Base-by-base conservation (phyloP, 768 basidiomycete genomes). In the Mycena galopus region DNA sequence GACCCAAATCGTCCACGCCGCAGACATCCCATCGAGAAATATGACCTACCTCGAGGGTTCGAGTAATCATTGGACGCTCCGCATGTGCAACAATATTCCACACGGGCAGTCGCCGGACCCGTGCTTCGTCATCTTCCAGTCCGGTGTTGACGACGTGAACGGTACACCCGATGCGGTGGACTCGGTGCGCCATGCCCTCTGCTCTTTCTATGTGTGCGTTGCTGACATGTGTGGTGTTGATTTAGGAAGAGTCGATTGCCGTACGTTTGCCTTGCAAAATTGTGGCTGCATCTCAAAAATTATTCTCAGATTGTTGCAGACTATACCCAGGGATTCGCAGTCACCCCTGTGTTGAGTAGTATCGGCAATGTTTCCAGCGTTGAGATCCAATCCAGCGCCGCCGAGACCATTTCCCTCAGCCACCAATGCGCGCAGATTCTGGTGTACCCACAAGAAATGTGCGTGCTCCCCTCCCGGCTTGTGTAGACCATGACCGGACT, bases 21-120 rank as follows among this genome's bases (percentile, higher is more conserved):
- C 82, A 2, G 63, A 80, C 4, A 82, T 88, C 29, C 82, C 85
- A 5, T 25, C 75, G 1, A 59, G 73, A 5, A 84, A 86, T 47
- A 81, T 84, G 21, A 85, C 85, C 12, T 82, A 78, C 60, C 76
- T 85, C 9, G 78, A 83, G 37, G 82, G 83, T 5, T 67, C 78
- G 0, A 67, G 73, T 27, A 75, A 64, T 42, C 57, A 65, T 59
- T 86, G 67, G 72, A 79, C 65, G 70, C 83, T 83, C 32, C 78
- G 79, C 57, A 80, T 91, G 71, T 91, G 90, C 79, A 73, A 82
- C 21, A 80, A 86, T 39, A 81, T 89, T 25, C 88, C 89, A 0
- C 76, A 83, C 53, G 80, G 78, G 23, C 78, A 82, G 66, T 14
- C 75, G 35, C n/a, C 17, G 23, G 67, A 77, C 64, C 81, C 84